Base-by-base conservation (phyloP, 257 asterid species). In the Ilex aquifolium region DNA sequence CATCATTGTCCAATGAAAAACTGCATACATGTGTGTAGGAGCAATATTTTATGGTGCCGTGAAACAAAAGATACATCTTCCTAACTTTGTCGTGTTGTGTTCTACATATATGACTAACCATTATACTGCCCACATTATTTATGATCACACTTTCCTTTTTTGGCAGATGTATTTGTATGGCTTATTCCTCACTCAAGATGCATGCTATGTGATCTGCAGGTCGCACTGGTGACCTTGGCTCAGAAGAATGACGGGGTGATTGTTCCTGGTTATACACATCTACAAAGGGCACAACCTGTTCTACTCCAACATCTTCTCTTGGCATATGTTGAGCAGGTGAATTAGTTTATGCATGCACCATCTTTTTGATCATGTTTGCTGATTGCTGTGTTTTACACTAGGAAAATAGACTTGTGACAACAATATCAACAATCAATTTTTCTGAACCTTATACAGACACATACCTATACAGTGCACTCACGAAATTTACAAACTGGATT, bases 221-320 rank as follows among this genome's bases (percentile, higher is more conserved):
- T 69, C 65, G 72, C 91, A 8, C 42, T 93, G 80, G 85, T 87
- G 77, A 83, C 73, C 64, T 74, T 93, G 70, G 95, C 97, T 61
- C 32, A 83, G 66, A 86, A 74, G 74, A 85, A 93, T 64, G 85
- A 90, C 67, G 89, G 80, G 31, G 78, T 93, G 61, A 90, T 93
- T 66, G 94, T 93, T 77, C 99, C 99, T 30, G 99, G 99, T 59
- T 93, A 90, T 71, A 93, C 99, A 62, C 99, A 90, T 83, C 60
- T 93, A 83, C 99, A 90, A 75, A 83, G 99, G 74, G 99, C 99
- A 50, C 99, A 93, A 46, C 99, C 99, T 64, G 87, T 93, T 79
- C 88, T 93, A 66, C 75, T 93, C 75, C 97, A 88, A 31, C 99
- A 93, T 83, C 97, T 83, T 81, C 91, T 93, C 77, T 76, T 93